phyloP scores from a whole-genome alignment of 2,329 filamentous ascomycete species.

The Pseudocercospora crystallina region DNA sequence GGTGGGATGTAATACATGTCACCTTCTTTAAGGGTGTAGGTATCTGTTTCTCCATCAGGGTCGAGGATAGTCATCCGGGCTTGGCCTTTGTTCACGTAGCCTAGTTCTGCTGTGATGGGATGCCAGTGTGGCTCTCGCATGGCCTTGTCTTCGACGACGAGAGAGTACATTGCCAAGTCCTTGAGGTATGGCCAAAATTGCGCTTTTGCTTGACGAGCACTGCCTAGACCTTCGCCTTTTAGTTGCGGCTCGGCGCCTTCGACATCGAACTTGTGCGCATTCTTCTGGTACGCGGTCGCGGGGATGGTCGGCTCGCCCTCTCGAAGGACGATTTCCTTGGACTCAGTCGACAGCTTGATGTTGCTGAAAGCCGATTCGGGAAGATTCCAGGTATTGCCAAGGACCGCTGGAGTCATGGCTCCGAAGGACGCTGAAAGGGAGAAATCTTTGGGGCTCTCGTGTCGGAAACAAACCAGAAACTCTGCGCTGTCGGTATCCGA shows the following conservation, averaged over 20 bases:
- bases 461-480: no score
- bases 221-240: not conserved
- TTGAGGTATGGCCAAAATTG: conserved; percentile 4
- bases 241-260: not conserved
- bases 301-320: not conserved
- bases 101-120: conserved; percentile 9
- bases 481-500: no score
- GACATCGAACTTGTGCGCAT: not conserved
- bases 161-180: conserved; percentile 6
- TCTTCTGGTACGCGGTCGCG: not conserved
- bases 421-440: not conserved
- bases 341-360: not conserved
- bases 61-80: conserved; percentile 9
- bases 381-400: not conserved
- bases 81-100: conserved; percentile 9
- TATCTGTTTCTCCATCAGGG: not conserved
- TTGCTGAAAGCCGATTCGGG: not conserved
- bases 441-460: not conserved
- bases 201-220: not conserved
- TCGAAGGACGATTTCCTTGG: not conserved
- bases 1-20: conserved; percentile 10
- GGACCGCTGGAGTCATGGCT: not conserved
- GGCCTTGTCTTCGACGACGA: not conserved
- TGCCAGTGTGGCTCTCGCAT: conserved; percentile 12
- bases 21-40: conserved; percentile 8